These are phyloP conservation scores for Tympanopsis confertula DNA, from an alignment of 2,329 filamentous ascomycete species.

Conservation along the genomic window DNA sequence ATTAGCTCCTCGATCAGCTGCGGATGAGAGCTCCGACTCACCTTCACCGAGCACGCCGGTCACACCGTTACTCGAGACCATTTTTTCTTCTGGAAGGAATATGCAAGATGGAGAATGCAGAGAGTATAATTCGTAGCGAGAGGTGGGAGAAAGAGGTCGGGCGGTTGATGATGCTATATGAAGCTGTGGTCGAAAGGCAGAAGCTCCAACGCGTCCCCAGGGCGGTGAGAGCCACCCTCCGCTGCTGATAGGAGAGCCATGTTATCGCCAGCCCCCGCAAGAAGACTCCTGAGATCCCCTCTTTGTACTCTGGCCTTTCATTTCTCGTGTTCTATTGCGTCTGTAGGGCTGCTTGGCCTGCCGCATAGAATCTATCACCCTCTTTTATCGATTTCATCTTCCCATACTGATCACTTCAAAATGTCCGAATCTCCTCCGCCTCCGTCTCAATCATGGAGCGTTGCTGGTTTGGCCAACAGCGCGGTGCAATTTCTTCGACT, in stretches of 20 bases:
- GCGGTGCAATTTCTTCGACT: conserved; percentile 40
- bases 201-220: neutral
- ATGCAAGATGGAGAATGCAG: neutral
- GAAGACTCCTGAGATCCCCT: neutral
- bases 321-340: too few relatives aligned
- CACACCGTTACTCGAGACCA: neutral
- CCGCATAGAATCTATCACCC: too few relatives aligned
- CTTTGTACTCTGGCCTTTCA: too few relatives aligned
- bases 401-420: too few relatives aligned
- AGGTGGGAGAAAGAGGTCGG: neutral
- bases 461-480: conserved; percentile 1
- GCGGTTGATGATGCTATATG: neutral
- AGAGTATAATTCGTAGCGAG: neutral
- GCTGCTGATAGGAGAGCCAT: too few relatives aligned
- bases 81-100: neutral
- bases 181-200: neutral
- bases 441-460: neutral
- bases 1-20: neutral
- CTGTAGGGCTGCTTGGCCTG: too few relatives aligned
- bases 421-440: conserved; percentile 1
- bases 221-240: neutral
- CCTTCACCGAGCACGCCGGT: conserved; percentile 1
- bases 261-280: neutral
- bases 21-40: neutral
- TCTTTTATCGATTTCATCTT: too few relatives aligned